Evolutionary conservation across 2,329 filamentous ascomycete species (phyloP), one percentile per base, ranked within the genome.

Genomic region (Magnaporthiopsis incrustans): DNA sequence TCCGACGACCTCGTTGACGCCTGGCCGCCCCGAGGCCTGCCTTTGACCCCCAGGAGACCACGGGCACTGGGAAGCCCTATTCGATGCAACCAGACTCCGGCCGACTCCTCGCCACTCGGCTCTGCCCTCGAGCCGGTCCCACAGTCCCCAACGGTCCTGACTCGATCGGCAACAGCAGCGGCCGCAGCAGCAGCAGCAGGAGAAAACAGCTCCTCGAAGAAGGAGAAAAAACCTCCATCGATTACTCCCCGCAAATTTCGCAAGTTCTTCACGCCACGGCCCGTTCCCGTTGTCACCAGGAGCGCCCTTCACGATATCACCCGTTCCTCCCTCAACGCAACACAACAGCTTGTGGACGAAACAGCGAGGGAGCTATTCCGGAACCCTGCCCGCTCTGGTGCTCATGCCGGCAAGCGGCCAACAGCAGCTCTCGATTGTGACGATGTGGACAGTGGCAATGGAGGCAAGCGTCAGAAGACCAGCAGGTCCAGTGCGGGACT

Each of bases 161-260:
- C 44, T 53, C 44, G 44, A 6, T 53, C 44, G n/a, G 44, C 44
- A 22, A 53, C 44, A 25, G 44, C 44, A 22, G 38, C 44, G 6
- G 60, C 60, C 44, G 38, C 60, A 1, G 44, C 44, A 14, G 50
- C 25, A n/a, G 27, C 33, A 30, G 25, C 66, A 59, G 64, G 64
- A 35, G 33, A 35, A 50, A 67, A 71, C 1, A 63, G 69, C 5
- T 61, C 60, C 27, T 32, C 38, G 25, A 72, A 70, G 66, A 83
- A 82, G 68, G 80, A 82, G 69, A 76, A 75, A 67, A 77, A 79
- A 25, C 77, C 79, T 64, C 79, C 82, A 4, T 83, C 81, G 50
- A 79, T 85, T 63, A 85, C 82, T 4, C 82, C 82, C 64, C 75
- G 81, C 67, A 83, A 82, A 69, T 85, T 85, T 66, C 76, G 70